A percentile compares a stretch with the other conserved stretches of the same genome.
phyloP scores from a whole-genome alignment of 2,329 filamentous ascomycete genomes.

The Thermoascus crustaceus region DNA sequence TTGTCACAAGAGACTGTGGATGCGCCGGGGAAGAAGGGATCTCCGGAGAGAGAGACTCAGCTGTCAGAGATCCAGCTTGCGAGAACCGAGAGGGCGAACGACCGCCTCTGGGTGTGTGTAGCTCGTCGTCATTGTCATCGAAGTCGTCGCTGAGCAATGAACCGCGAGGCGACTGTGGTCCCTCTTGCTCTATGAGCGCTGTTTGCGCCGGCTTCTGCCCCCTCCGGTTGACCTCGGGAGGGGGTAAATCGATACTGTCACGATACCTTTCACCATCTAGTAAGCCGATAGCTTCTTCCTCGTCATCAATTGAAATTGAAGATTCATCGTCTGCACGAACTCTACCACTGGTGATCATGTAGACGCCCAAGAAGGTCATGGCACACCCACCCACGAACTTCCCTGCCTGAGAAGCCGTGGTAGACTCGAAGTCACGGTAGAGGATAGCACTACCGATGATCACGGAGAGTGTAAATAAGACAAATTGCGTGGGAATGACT shows the following conservation, averaged over 20 bases:
- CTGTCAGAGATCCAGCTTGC: conserved; percentile 24
- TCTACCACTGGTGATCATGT: conserved; percentile 85
- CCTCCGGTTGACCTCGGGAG: conserved; percentile 13
- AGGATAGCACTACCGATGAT: conserved; percentile 89
- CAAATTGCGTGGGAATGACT: conserved; percentile 96
- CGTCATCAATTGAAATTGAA: conserved; percentile 57
- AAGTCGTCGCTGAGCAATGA: conserved; percentile 27
- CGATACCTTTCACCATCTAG: conserved; percentile 30
- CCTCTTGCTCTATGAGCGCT: conserved; percentile 10
- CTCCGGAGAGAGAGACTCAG: conserved; percentile 20
- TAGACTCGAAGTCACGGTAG: conserved; percentile 89
- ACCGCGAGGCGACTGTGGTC: conserved; percentile 20
- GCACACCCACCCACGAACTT: conserved; percentile 89
- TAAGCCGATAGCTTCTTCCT: conserved; percentile 46
- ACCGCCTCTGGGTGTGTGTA: conserved; percentile 24
- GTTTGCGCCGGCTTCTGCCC: conserved; percentile 13
- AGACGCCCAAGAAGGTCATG: conserved; percentile 93
- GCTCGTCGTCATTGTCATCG: conserved; percentile 25
- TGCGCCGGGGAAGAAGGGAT: conserved; percentile 19
- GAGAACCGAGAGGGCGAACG: conserved; percentile 27
- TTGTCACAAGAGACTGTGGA: conserved; percentile 28
- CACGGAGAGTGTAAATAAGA: conserved; percentile 90
- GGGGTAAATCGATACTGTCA: conserved; percentile 25
- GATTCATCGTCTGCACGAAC: conserved; percentile 49
- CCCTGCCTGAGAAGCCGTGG: conserved; percentile 60